These are phyloP conservation scores for Candida quercuum DNA, from an alignment of 805 yeast species.

Conservation along the genomic window DNA sequence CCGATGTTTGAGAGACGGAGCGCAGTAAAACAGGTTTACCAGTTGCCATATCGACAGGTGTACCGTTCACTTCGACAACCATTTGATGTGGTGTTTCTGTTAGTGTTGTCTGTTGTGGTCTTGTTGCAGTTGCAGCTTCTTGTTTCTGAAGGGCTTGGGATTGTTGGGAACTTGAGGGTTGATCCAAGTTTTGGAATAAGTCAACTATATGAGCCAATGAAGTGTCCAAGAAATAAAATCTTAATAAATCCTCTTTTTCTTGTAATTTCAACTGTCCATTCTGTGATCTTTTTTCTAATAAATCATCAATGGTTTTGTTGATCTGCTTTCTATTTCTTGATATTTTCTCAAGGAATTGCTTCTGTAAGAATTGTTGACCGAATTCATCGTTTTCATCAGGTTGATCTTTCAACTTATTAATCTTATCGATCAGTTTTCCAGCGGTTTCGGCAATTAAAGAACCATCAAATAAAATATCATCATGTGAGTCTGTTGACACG, in stretches of 20 bases:
- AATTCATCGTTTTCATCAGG: constrained; percentile 26
- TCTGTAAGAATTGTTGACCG: constrained; percentile 32
- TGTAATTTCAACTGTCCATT: constrained; percentile 41
- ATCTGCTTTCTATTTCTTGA: constrained; percentile 33
- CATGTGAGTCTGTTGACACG: constrained; percentile 27
- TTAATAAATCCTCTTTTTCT: constrained; percentile 70
- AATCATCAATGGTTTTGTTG: constrained; percentile 45
- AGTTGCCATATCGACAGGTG: constrained; percentile 61
- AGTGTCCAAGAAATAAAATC: constrained; percentile 65
- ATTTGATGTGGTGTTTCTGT: constrained; percentile 56
- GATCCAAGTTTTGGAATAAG: constrained; percentile 24
- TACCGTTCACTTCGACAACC: constrained; percentile 56
- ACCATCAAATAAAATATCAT: constrained; percentile 72
- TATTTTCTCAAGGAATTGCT: constrained; percentile 37
- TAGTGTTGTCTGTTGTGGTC: constrained; percentile 1
- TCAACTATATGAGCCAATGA: constrained; percentile 53
- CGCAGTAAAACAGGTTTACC: constrained; percentile 68
- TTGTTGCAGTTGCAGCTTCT: too few relatives aligned
- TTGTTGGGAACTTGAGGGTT: background rate
- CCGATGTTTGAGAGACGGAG: constrained; percentile 57
- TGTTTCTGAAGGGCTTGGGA: background rate
- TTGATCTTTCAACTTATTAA: constrained; percentile 16
- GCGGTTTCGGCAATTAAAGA: constrained; percentile 70
- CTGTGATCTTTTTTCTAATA: constrained; percentile 52
- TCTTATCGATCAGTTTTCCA: constrained; percentile 49